These are phyloP conservation scores for Uronychia binucleata DNA, from an alignment of 73 alveolate genomes.

Conservation along the genomic window DNA sequence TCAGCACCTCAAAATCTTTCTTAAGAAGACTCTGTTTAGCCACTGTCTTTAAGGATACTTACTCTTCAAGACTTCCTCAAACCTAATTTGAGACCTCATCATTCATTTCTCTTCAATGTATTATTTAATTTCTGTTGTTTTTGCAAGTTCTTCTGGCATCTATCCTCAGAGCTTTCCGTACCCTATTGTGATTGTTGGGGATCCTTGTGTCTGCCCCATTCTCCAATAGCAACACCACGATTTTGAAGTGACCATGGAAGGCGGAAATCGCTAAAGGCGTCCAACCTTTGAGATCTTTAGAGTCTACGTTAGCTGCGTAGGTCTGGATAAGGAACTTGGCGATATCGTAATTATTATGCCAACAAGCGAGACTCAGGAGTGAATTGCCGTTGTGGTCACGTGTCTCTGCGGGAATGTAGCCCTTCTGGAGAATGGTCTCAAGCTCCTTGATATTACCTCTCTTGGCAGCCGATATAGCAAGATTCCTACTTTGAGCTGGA, in stretches of 20 bases:
- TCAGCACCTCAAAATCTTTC: background rate
- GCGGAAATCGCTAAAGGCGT: slow-evolving; percentile 39
- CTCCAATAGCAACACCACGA: background rate
- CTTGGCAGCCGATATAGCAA: slow-evolving; percentile 4
- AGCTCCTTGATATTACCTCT: background rate
- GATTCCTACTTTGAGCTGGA: background rate
- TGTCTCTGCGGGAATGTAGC: slow-evolving; percentile 8
- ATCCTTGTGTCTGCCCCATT: slow-evolving; percentile 21
- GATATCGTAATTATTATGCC: background rate
- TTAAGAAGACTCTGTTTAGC: background rate
- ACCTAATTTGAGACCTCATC: background rate
- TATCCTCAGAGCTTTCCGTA: background rate
- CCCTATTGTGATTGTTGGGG: background rate
- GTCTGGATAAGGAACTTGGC: background rate
- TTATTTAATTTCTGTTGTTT: background rate
- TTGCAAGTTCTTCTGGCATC: slow-evolving; percentile 23
- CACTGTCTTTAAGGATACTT: background rate
- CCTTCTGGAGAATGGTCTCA: background rate
- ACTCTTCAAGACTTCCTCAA: background rate
- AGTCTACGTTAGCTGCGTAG: slow-evolving; percentile 13
- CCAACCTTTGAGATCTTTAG: slow-evolving; percentile 23
- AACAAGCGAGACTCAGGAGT: slow-evolving; percentile 3
- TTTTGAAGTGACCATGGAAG: background rate
- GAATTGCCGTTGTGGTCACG: slow-evolving; percentile 18
- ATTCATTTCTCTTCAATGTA: background rate